These are phyloP conservation scores for Lipomyces yamanashiensis DNA, from an alignment of 805 yeast species.

Conservation along the genomic window DNA sequence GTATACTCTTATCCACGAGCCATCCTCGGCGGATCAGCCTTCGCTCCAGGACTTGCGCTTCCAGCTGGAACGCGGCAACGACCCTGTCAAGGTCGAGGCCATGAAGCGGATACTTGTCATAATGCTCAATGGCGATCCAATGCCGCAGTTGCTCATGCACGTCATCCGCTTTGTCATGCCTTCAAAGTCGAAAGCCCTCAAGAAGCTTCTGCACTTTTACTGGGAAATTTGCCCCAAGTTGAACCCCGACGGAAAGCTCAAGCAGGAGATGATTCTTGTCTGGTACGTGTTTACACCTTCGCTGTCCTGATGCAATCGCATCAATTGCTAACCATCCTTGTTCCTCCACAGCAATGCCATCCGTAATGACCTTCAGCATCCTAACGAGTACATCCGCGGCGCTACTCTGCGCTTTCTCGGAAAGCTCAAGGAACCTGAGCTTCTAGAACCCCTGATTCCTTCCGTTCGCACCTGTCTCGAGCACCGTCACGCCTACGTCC, in stretches of 20 bases:
- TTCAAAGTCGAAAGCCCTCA: slow-evolving; percentile 83
- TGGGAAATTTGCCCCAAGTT: slow-evolving; percentile 98
- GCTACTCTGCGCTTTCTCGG: slow-evolving; percentile 89
- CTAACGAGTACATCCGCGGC: slow-evolving; percentile 96
- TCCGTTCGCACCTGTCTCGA: slow-evolving; percentile 88
- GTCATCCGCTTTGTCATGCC: slow-evolving; percentile 98
- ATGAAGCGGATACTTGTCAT: slow-evolving; percentile 86
- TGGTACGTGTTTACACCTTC: slow-evolving; percentile 49
- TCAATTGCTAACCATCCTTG: neutral
- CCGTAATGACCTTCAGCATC: slow-evolving; percentile 96
- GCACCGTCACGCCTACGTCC: slow-evolving; percentile 96
- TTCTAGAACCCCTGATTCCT: slow-evolving; percentile 93
- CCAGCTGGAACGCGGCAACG: slow-evolving; percentile 84
- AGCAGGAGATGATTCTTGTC: slow-evolving; percentile 97
- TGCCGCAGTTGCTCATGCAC: slow-evolving; percentile 94
- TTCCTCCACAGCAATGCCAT: slow-evolving; percentile 68
- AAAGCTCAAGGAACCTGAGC: slow-evolving; percentile 88
- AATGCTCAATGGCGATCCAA: slow-evolving; percentile 89
- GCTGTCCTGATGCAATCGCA: neutral
- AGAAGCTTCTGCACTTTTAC: slow-evolving; percentile 89
- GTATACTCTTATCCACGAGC: slow-evolving; percentile 36
- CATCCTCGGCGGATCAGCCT: slow-evolving; percentile 47
- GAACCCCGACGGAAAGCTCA: slow-evolving; percentile 85
- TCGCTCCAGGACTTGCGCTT: slow-evolving; percentile 72
- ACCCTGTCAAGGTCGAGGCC: slow-evolving; percentile 82